Conservation (phyloP, 2,329 filamentous ascomycete species). For the Bipolaris cookei region DNA sequence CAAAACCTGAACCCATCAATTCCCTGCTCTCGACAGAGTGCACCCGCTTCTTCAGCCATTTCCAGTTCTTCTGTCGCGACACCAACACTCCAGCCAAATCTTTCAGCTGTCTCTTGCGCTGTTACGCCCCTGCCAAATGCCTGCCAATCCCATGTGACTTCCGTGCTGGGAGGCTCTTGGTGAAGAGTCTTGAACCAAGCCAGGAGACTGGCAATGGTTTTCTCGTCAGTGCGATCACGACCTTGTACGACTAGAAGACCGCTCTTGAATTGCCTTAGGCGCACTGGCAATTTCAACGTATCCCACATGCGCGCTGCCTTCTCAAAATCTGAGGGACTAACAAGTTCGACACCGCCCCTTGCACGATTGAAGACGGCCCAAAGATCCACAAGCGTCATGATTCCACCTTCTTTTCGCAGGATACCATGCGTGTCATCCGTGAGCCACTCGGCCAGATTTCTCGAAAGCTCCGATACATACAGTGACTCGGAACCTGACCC, state of each 20-base stretch:
- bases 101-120: constrained; percentile 84
- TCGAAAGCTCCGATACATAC: constrained; percentile 72
- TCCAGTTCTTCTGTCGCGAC: constrained; percentile 94
- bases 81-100: constrained; percentile 96
- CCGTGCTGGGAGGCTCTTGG: constrained; percentile 66
- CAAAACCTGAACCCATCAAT: constrained; percentile 92
- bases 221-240: constrained; percentile 86
- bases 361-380: constrained; percentile 83
- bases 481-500: constrained; percentile 78
- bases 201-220: constrained; percentile 78
- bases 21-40: constrained; percentile 87
- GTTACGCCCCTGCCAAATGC: constrained; percentile 84
- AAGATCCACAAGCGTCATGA: constrained; percentile 50
- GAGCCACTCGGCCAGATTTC: constrained; percentile 50
- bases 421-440: constrained; percentile 49
- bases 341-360: constrained; percentile 89
- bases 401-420: constrained; percentile 47
- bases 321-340: constrained; percentile 89
- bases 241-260: constrained; percentile 94
- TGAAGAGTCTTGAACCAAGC: constrained; percentile 80
- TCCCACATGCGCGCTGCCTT: constrained; percentile 90
- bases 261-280: constrained; percentile 86
- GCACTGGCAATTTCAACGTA: constrained; percentile 81
- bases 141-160: constrained; percentile 76
- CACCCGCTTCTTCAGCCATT: constrained; percentile 92